phyloP scores from a whole-genome alignment of 148 eudicot species.

The Oxyria digyna region DNA sequence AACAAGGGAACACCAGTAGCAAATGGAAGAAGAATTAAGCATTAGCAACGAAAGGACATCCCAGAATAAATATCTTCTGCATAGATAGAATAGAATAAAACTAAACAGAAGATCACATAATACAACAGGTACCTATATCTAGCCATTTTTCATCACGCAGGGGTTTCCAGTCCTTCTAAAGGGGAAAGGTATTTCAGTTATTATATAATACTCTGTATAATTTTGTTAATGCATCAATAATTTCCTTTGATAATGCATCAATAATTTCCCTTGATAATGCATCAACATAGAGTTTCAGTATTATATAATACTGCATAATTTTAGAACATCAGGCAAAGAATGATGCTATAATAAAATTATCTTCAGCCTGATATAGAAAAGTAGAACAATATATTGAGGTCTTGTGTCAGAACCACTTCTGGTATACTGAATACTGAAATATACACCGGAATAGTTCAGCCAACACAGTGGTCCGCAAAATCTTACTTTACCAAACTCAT shows the following conservation, averaged over 20 bases:
- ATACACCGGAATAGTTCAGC: conserved; percentile 11
- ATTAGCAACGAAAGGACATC: neutral
- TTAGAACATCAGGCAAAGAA: neutral
- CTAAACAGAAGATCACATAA: neutral
- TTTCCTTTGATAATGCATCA: neutral
- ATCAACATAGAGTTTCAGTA: no score
- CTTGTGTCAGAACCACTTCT: neutral
- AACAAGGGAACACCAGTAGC: neutral
- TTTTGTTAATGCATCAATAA: no score
- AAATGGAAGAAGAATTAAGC: conserved; percentile 10
- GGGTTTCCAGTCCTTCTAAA: neutral
- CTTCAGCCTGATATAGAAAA: no score
- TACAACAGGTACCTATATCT: neutral
- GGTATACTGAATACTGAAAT: neutral
- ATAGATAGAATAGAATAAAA: neutral
- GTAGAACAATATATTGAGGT: neutral
- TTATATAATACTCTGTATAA: neutral
- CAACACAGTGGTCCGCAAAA: neutral
- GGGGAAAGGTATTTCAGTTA: neutral
- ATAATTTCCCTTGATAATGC: neutral
- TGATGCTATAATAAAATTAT: neutral
- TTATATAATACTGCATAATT: no score
- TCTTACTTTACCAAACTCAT: neutral
- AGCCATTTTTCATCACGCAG: neutral
- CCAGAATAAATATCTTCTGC: neutral